Evolutionary conservation across 116 monocot genomes (phyloP).

Genomic region (Dioscorea cayenensis): DNA sequence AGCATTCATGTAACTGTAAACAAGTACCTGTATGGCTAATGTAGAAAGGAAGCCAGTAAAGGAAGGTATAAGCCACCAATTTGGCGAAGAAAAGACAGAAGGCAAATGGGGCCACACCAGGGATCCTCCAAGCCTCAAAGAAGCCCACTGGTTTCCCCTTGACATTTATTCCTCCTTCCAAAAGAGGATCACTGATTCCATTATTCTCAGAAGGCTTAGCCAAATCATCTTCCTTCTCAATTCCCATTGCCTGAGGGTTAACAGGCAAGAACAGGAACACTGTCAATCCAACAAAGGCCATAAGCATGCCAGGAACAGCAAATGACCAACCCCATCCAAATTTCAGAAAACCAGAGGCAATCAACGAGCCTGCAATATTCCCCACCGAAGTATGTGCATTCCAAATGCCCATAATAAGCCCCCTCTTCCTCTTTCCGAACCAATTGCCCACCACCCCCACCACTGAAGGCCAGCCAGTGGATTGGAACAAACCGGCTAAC

Average conservation of each 20-base stretch:
- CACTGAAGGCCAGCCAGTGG: constrained; percentile 85
- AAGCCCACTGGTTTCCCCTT: constrained; percentile 53
- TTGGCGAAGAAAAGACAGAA: constrained; percentile 81
- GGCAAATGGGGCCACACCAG: constrained; percentile 77
- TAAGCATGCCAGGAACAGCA: constrained; percentile 53
- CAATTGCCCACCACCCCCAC: constrained; percentile 72
- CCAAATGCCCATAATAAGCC: constrained; percentile 87
- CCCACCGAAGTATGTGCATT: constrained; percentile 84
- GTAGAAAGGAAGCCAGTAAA: constrained; percentile 88
- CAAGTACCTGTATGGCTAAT: constrained; percentile 65
- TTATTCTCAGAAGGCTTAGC: constrained; percentile 21
- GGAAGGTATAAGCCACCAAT: constrained; percentile 78
- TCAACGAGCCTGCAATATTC: constrained; percentile 64
- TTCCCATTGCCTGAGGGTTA: constrained; percentile 38
- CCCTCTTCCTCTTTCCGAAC: constrained; percentile 82
- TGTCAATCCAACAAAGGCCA: constrained; percentile 40
- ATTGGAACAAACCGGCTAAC: constrained; percentile 72
- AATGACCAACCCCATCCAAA: constrained; percentile 92
- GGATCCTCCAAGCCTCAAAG: constrained; percentile 69
- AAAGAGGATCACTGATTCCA: constrained; percentile 26
- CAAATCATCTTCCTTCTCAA: constrained; percentile 24
- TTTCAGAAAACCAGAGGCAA: constrained; percentile 54
- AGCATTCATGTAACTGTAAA: neutral
- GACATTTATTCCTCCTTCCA: constrained; percentile 15
- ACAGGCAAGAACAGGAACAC: constrained; percentile 67